Evolutionary conservation across 169 alveolate genomes (phyloP), one percentile per base, ranked within the genome.

Genomic region (Cryptosporidium tyzzeri): DNA sequence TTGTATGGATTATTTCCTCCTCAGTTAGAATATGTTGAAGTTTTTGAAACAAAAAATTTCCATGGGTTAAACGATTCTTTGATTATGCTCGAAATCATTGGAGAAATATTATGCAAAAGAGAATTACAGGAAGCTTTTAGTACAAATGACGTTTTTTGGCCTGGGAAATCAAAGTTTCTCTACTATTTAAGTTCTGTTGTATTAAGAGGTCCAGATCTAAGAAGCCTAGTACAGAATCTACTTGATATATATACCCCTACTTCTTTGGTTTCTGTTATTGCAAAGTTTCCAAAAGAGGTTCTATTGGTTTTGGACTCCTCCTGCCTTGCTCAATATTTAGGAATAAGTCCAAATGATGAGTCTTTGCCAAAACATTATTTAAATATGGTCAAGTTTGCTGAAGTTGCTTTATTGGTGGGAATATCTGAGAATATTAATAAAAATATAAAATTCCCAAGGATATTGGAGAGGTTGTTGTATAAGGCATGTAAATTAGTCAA

Each of bases 101-200:
- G 85, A 3, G 85, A 71, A 31, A 9, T 53, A 31, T 51, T 71
- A 29, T 71, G 85, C 33, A 71, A 71, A 35, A 71, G 85, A 39
- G 85, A 71, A 31, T 51, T 71, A 16, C 85, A 71, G 29, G 39
- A 37, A 23, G 44, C 69, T 29, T 16, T 31, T 26, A 71, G 85
- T 51, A 71, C 85, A 26, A 29, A 51, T 31, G 41, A 71, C 33
- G 21, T 53, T n/a, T 71, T 71, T 51, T 71, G 68, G 68, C 85
- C 85, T 41, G 85, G 69, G 26, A 33, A 45, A 8, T 71, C 85
- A 2, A 71, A 53, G 18, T 71, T 71, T 31, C 59, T 71, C 37
- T 51, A 71, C 33, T 71, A 51, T 53, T 26, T 71, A 37, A 50
- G 70, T n/a, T 29, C 41, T 26, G 53, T 71, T 12, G 69, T 53